phyloP scores from a whole-genome alignment of 192 early-diverging fungal genomes.

The Kappamyces sp. region DNA sequence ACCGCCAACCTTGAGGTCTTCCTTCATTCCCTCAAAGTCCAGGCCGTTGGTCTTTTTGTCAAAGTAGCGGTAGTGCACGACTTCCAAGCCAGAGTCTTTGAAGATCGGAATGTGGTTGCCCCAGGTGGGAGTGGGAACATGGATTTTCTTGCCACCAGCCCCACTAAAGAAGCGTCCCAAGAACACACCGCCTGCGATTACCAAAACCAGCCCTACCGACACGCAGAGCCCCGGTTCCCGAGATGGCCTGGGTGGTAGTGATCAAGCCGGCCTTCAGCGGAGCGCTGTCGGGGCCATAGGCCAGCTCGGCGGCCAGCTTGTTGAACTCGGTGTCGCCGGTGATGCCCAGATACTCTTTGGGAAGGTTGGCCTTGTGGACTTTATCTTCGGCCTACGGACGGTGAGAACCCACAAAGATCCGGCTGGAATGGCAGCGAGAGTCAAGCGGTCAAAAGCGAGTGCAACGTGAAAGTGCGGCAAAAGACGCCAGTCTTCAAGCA shows the following conservation, averaged over 20 bases:
- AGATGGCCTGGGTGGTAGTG: constrained; percentile 89
- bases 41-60: constrained; percentile 89
- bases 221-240: constrained; percentile 94
- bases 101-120: constrained; percentile 96
- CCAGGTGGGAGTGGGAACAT: constrained; percentile 90
- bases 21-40: constrained; percentile 86
- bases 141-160: constrained; percentile 74
- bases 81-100: constrained; percentile 80
- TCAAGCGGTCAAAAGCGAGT: neutral
- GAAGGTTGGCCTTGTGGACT: constrained; percentile 59
- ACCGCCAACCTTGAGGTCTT: constrained; percentile 66
- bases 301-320: constrained; percentile 72
- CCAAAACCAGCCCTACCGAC: constrained; percentile 46
- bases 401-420: neutral
- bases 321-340: constrained; percentile 85
- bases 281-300: constrained; percentile 72
- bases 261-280: constrained; percentile 65
- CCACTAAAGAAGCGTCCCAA: constrained; percentile 70
- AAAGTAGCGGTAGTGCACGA: constrained; percentile 89
- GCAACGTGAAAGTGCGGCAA: no score
- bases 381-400: constrained; percentile 67
- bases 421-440: neutral
- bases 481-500: neutral
- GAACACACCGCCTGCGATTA: constrained; percentile 56
- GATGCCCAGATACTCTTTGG: constrained; percentile 98